These are phyloP conservation scores for Dysphania ambrosioides DNA, from an alignment of 148 eudicot genomes.

Conservation along the genomic window DNA sequence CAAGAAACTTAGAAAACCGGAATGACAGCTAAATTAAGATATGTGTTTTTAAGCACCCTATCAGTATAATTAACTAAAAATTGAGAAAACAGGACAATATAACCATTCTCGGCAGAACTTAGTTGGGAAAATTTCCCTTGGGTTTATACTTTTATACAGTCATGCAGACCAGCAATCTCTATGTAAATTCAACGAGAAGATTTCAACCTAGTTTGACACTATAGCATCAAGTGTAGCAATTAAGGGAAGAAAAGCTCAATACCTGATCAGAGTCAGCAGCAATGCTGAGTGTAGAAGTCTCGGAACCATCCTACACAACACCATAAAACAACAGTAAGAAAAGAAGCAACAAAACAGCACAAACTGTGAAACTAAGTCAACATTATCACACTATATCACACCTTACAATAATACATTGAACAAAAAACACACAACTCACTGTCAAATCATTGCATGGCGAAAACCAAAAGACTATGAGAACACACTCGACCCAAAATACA, in stretches of 20 bases:
- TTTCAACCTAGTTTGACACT: not conserved
- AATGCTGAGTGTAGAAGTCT: conserved; percentile 36
- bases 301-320: conserved; percentile 26
- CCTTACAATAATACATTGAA: not conserved
- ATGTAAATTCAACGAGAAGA: not conserved
- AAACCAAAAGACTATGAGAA: not conserved
- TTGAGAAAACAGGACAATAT: not conserved
- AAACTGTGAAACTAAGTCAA: not conserved
- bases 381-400: conserved; percentile 2
- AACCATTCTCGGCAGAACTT: not conserved
- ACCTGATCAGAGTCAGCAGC: conserved; percentile 43
- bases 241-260: conserved; percentile 10
- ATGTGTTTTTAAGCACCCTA: not conserved
- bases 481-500: not conserved
- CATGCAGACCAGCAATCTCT: not conserved
- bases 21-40: not conserved
- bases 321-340: conserved; percentile 1
- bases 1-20: not conserved
- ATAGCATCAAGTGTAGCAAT: not conserved
- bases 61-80: not conserved
- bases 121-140: not conserved
- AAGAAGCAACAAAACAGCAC: not conserved
- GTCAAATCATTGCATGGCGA: not conserved
- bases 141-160: not conserved
- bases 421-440: not conserved